A percentile compares a stretch with the other conserved stretches of the same genome.
phyloP scores from a whole-genome alignment of 352 stramenopile genomes.

The Plasmopara muralis region DNA sequence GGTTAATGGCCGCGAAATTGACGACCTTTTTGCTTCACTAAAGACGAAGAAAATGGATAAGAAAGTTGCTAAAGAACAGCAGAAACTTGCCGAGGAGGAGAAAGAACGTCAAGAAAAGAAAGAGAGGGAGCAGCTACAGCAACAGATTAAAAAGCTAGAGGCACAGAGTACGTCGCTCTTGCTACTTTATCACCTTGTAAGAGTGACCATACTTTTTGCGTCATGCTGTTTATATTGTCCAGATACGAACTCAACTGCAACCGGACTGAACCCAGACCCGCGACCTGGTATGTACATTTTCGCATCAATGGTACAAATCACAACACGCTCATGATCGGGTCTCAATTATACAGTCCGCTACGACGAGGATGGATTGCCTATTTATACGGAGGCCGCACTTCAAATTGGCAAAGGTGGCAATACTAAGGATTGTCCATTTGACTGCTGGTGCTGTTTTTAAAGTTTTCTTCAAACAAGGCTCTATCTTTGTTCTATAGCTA shows the following conservation, averaged over 20 bases:
- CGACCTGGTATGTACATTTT: constrained; percentile 48
- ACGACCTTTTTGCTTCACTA: constrained; percentile 70
- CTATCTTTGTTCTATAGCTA: too few species aligned
- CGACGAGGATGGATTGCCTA: constrained; percentile 77
- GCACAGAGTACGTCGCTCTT: constrained; percentile 53
- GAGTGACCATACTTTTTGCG: constrained; percentile 1
- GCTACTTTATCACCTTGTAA: background rate
- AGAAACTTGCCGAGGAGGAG: constrained; percentile 44
- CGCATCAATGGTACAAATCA: too few species aligned
- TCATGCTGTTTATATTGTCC: constrained; percentile 3
- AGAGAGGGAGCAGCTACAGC: constrained; percentile 55
- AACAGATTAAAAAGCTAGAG: constrained; percentile 80
- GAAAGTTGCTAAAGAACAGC: constrained; percentile 41
- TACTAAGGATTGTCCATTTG: constrained; percentile 83
- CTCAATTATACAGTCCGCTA: constrained; percentile 51
- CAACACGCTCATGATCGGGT: background rate
- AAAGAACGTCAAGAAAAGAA: constrained; percentile 37
- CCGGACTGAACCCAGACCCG: constrained; percentile 60
- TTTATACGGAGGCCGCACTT: constrained; percentile 81
- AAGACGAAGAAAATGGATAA: constrained; percentile 76
- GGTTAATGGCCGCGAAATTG: constrained; percentile 43
- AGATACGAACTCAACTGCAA: constrained; percentile 76
- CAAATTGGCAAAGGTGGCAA: constrained; percentile 78
- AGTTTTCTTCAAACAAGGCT: background rate
- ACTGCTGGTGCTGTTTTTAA: constrained; percentile 89